Conservation (phyloP, 257 asterid genomes). For the Prunella vulgaris region DNA sequence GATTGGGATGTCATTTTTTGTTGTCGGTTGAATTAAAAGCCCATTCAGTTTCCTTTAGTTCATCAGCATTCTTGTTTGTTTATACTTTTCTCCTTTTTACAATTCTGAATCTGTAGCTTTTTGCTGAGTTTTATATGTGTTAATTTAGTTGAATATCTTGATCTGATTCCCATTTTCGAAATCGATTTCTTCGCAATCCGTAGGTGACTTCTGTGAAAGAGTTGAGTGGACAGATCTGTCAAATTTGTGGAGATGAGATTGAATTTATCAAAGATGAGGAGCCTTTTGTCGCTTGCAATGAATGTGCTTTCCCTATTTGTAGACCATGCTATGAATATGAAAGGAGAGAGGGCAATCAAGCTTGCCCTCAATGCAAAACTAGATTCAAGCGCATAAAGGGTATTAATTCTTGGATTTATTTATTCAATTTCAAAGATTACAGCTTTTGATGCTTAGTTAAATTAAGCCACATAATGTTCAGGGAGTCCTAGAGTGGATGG, state of each 20-base stretch:
- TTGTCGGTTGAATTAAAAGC: not conserved
- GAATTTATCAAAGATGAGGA: constrained; percentile 54
- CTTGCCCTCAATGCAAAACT: constrained; percentile 94
- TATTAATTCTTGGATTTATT: constrained; percentile 11
- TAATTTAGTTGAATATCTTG: not conserved
- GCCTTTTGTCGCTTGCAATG: constrained; percentile 74
- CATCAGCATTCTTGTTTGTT: constrained; percentile 4
- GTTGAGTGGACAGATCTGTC: constrained; percentile 62
- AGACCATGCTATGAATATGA: constrained; percentile 86
- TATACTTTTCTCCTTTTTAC: not conserved
- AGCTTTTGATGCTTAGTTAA: not conserved
- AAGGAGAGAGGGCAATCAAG: constrained; percentile 86
- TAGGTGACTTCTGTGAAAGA: constrained; percentile 65
- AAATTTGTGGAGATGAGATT: constrained; percentile 77
- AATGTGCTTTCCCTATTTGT: constrained; percentile 75
- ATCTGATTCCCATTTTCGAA: constrained; percentile 15
- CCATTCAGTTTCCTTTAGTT: constrained; percentile 23
- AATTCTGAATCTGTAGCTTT: constrained; percentile 14
- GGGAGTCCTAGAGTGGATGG: constrained; percentile 90
- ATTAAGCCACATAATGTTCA: constrained; percentile 24
- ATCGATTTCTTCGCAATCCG: not conserved
- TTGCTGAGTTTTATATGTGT: not conserved
- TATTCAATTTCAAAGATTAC: not conserved
- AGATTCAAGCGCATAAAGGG: constrained; percentile 85
- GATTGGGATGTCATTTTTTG: not conserved